Conservation (phyloP, 257 asterid genomes). For the Ophiorrhiza pumila region DNA sequence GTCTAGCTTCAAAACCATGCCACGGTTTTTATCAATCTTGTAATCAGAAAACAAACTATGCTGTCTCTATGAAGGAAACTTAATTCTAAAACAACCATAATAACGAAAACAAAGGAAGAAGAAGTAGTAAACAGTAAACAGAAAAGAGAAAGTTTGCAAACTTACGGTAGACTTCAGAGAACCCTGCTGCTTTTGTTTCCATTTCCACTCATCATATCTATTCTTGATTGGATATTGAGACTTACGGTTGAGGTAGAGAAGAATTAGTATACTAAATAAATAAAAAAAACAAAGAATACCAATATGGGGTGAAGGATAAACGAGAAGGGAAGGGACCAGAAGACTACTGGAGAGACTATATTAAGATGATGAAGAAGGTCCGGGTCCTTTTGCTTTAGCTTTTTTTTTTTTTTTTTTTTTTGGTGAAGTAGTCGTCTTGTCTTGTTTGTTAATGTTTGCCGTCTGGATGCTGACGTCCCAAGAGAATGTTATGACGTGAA, state of each 20-base stretch:
- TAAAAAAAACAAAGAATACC: background rate
- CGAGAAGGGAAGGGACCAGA: background rate
- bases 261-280: background rate
- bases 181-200: background rate
- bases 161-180: constrained; percentile 9
- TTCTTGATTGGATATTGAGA: background rate
- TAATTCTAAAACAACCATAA: background rate
- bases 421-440: background rate
- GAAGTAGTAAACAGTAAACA: background rate
- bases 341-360: too few relatives aligned
- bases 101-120: background rate
- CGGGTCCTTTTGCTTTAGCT: background rate
- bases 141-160: background rate
- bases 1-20: background rate
- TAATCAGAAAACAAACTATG: background rate
- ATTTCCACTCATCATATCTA: background rate
- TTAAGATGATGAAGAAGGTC: background rate
- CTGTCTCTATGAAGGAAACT: background rate
- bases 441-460: background rate
- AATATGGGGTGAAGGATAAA: background rate
- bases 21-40: background rate
- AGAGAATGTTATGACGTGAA: constrained; percentile 29
- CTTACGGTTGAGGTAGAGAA: too few relatives aligned
- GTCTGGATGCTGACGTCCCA: constrained; percentile 14
- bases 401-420: background rate